Percentiles rank a stretch among this genome's conserved stretches.
Evolutionary conservation across 768 basidiomycete genomes (phyloP).

Genomic region (Strobilomyces confusus): DNA sequence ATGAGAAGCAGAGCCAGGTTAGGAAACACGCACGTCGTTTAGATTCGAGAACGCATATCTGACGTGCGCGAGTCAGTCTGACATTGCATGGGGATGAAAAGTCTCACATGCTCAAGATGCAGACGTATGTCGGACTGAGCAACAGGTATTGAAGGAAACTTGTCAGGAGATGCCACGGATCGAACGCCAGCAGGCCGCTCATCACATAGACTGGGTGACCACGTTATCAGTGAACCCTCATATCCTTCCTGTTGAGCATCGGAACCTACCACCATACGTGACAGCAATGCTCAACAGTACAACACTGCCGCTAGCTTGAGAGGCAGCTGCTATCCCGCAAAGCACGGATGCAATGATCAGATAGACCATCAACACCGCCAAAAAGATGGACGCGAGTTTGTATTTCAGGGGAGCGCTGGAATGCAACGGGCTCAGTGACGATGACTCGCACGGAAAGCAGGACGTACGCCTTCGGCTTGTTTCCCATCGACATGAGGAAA

Average conservation of each 20-base stretch:
- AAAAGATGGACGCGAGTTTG: conserved; percentile 65
- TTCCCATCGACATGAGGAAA: conserved; percentile 95
- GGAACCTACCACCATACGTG: conserved; percentile 68
- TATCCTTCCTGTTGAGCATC: background rate
- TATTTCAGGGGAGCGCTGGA: conserved; percentile 55
- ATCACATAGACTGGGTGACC: conserved; percentile 60
- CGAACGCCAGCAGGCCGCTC: conserved; percentile 78
- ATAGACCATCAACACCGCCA: conserved; percentile 79
- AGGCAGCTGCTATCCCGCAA: conserved; percentile 70
- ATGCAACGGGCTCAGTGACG: conserved; percentile 2
- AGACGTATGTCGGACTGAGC: conserved; percentile 78
- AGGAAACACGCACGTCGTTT: conserved; percentile 55
- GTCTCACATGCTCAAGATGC: conserved; percentile 68
- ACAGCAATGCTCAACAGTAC: conserved; percentile 86
- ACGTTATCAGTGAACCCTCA: background rate
- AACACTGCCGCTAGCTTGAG: conserved; percentile 58
- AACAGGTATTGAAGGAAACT: conserved; percentile 87
- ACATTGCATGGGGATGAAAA: background rate
- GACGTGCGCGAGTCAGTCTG: conserved; percentile 23
- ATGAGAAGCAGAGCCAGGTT: conserved; percentile 8
- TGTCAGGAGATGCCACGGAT: conserved; percentile 96
- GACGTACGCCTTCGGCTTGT: conserved; percentile 76
- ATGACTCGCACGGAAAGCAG: background rate
- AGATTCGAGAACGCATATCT: conserved; percentile 86
- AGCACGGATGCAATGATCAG: conserved; percentile 79